phyloP scores from a whole-genome alignment of 1,284 basidiomycete genomes.

The Erythrobasidium hasegawianum region DNA sequence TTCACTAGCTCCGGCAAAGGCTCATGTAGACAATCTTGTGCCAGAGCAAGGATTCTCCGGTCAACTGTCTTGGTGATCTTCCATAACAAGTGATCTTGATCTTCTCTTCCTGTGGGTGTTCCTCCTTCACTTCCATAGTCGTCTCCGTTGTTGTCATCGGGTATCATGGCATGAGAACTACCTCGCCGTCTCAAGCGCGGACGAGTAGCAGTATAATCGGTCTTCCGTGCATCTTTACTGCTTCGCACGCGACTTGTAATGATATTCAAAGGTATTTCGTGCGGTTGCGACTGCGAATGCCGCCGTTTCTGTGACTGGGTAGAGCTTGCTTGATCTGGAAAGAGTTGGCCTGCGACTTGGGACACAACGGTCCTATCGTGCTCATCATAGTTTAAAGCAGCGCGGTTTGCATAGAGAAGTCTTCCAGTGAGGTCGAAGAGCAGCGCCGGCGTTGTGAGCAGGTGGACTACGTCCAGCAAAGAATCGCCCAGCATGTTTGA shows the following conservation, averaged over 20 bases:
- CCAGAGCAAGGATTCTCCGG: conserved; percentile 14
- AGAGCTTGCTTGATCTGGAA: background rate
- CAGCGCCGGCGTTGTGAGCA: conserved; percentile 20
- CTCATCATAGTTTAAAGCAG: conserved; percentile 10
- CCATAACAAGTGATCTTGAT: conserved; percentile 10
- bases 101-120: conserved; percentile 10
- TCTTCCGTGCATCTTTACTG: background rate
- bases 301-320: background rate
- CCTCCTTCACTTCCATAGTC: conserved; percentile 7
- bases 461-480: conserved; percentile 32
- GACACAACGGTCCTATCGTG: conserved; percentile 2
- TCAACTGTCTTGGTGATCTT: conserved; percentile 11
- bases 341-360: conserved; percentile 10
- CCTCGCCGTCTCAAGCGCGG: background rate
- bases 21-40: conserved; percentile 11
- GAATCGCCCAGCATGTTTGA: conserved; percentile 20
- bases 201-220: background rate
- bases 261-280: conserved; percentile 6
- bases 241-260: background rate
- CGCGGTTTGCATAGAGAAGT: conserved; percentile 23
- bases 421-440: conserved; percentile 25
- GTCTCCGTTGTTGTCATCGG: background rate
- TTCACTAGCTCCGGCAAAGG: background rate
- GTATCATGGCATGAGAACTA: too few relatives aligned
- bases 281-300: background rate